phyloP scores from a whole-genome alignment of 2,329 filamentous ascomycete genomes.

The Cordyceps cateniannulata region DNA sequence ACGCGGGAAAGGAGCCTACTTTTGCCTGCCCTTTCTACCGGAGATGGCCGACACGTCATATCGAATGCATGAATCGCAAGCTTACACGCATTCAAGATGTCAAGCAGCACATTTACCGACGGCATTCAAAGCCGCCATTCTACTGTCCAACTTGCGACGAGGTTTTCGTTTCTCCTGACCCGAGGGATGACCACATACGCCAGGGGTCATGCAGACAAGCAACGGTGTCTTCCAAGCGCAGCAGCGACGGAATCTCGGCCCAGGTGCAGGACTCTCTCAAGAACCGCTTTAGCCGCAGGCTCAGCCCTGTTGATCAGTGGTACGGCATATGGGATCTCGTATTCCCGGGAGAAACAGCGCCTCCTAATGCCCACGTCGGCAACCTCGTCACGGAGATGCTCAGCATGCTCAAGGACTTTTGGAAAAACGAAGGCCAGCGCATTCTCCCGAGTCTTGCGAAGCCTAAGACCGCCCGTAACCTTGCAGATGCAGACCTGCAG shows the following conservation, averaged over 20 bases:
- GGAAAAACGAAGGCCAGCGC: constrained; percentile 6
- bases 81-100: constrained; percentile 18
- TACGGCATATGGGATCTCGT: constrained; percentile 16
- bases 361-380: constrained; percentile 9
- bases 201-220: not conserved
- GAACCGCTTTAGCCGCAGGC: constrained; percentile 4
- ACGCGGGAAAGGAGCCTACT: not conserved
- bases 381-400: constrained; percentile 13
- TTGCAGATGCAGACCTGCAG: not conserved
- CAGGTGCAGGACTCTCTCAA: constrained; percentile 13
- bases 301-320: constrained; percentile 14
- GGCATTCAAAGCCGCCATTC: constrained; percentile 9
- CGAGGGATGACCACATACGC: constrained; percentile 12
- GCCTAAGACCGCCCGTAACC: not conserved
- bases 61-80: constrained; percentile 15
- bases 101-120: constrained; percentile 17
- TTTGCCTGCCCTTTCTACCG: constrained; percentile 17
- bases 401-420: constrained; percentile 13
- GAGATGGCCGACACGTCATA: constrained; percentile 13
- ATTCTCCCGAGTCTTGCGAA: not conserved
- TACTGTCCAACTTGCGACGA: constrained; percentile 14
- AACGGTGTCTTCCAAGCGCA: not conserved
- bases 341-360: constrained; percentile 3
- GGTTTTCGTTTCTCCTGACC: not conserved
- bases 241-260: constrained; percentile 8